Base-by-base conservation (phyloP, 768 basidiomycete genomes). In the Pleurotus eryngii region DNA sequence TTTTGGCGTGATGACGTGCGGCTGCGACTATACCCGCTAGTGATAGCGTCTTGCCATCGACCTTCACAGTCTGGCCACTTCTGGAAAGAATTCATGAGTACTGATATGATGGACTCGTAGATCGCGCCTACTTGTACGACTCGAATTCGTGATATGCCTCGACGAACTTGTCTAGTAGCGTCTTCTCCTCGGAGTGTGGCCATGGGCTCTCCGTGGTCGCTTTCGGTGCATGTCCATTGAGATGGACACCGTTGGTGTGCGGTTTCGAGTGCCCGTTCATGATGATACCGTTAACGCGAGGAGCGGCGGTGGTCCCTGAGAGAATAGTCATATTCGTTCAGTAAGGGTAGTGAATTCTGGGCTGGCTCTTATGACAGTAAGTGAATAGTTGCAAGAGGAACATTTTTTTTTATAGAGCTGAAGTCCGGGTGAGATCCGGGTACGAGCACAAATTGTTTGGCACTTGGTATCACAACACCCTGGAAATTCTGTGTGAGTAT, bases 1-100 rank as follows among this genome's bases (percentile, higher is more conserved):
- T 77, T 5, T 68, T 42, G 5, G 81, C 72, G 38, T 76, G 67
- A 61, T 83, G 76, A 37, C 89, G 83, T 5, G 90, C 86, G 27
- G 84, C 76, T 12, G 86, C 88, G 24, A 82, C 76, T 20, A 92
- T 81, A 27, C 85, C 87, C 1, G 87, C 77, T 43, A 90, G 78
- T 3, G 87, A 80, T 40, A 92, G 76, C 11, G 72, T 79, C 58
- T 85, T 75, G 11, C 90, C 90, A 48, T 85, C 81, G 59, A 92
- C 76, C 26, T 76, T 71, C 61, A 91, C 76, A 8, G 80, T 59
- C n/a, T 73, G 71, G 7, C 85, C 81, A 30, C 73, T 68, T 67
- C 89, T 84, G 53, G 2, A 24, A 47, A 35, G 11, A 35, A 2
- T 11, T 35, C 7, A 35, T 3, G 30, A 35, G 7, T 35, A 35